Evolutionary conservation across 78 protist genomes (phyloP), one percentile per base, ranked within the genome.

Genomic region (Dictyostelium capitatum): DNA sequence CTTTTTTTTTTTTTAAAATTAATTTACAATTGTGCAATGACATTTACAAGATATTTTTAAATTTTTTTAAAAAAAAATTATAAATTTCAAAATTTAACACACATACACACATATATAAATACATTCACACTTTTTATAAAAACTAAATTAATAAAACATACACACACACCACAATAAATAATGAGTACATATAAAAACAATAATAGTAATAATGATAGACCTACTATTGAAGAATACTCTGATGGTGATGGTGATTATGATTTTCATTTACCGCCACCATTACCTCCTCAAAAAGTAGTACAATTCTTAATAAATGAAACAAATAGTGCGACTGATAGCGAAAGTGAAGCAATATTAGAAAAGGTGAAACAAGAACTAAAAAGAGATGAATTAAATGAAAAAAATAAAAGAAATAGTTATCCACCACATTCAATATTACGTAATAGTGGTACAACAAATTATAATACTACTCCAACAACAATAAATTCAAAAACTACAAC

Each of bases 221-320:
- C 69, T 23, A 59, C 69, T 23, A 59, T 59, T 0, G 69, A 59
- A 59, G 30, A 59, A 59, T 59, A 59, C 25, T 11, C n/a, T 14
- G 69, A 59, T 59, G n/a, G 25, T 59, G 69, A 59, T 9, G 43
- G 43, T 37, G 43, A 37, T 37, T 37, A 37, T 37, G 43, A 37
- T 37, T 37, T 37, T 37, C 69, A 59, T 59, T 23, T 59, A 59
- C n/a, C 69, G n/a, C 69, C 69, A 59, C 32, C 32, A 8, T 30
- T 30, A 59, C 69, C 69, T 23, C 69, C 69, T n/a, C 69, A 65
- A 25, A 65, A 65, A 65, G 47, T 65, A 30, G 73, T 65, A 25
- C 73, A 65, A 30, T 65, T 65, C 14, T 30, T 30, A 65, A 65
- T 65, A 30, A 65, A 30, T 28, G 73, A 65, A 65, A 59, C 17